Base-by-base conservation (phyloP, 495 filamentous ascomycete species). In the Aspergillus carlsbadensis region DNA sequence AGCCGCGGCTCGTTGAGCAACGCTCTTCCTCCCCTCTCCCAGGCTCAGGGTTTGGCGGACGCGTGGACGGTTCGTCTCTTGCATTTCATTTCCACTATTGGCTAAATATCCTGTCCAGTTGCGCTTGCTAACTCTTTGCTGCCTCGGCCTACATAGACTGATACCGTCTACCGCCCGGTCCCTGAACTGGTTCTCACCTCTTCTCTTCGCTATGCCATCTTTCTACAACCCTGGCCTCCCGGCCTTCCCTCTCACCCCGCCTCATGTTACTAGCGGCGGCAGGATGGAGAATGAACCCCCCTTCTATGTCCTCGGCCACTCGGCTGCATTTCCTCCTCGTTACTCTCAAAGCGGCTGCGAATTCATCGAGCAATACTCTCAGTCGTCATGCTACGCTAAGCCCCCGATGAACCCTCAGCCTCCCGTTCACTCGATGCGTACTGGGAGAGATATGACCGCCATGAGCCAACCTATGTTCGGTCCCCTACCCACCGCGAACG, bases 321-420 rank as follows among this genome's bases (percentile, higher is more conserved):
- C 75, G 37, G 73, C 49, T 18, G 58, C 69, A 40, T 79, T 77
- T 56, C 72, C 73, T 29, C 72, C 70, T 50, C 75, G 75, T 37
- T 78, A 77, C 64, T 67, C 73, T 41, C 76, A 79, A 67, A 76
- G 61, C 53, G 76, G 76, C 53, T 73, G 65, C 52, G 76, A 79
- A 46, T 79, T 79, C 62, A 78, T 79, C 61, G 76, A 79, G 54
- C 75, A 78, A 64, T 79, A 76, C 63, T 75, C 76, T 33, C 76
- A 79, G 62, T 72, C 75, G 14, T 39, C 65, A 42, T 73, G 69
- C 47, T 78, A 73, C 60, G 61, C 61, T 43, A 77, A 78, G 56
- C 69, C 73, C n/a, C 67, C 73, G 52, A 71, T 78, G 68, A 73
- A 67, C 51, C 26, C 70, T 56, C 62, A 61, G 20, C 68, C 65